Percentiles rank a stretch among this genome's conserved stretches.
Evolutionary conservation across 1,284 basidiomycete species (phyloP).

Genomic region (Ceratobasidium sp.): DNA sequence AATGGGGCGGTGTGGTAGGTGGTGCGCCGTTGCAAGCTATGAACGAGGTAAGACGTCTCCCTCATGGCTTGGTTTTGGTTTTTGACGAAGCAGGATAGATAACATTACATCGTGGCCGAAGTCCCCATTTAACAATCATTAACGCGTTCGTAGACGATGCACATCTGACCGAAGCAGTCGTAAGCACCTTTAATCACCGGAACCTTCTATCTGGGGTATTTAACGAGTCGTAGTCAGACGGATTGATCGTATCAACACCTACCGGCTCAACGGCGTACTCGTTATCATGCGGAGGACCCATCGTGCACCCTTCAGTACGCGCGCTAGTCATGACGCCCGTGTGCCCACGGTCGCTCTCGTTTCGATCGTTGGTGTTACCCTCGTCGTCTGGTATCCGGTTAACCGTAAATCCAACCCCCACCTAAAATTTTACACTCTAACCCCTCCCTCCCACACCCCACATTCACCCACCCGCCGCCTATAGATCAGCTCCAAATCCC

Average conservation of each 20-base stretch:
- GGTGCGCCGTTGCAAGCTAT: slow-evolving; percentile 92
- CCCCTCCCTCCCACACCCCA: background rate
- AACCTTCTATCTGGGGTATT: background rate
- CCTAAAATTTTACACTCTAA: background rate
- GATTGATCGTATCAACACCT: slow-evolving; percentile 94
- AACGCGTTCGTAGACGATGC: slow-evolving; percentile 97
- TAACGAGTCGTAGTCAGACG: slow-evolving; percentile 78
- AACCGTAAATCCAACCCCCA: slow-evolving; percentile 68
- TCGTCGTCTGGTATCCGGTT: slow-evolving; percentile 84
- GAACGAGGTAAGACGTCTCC: slow-evolving; percentile 80
- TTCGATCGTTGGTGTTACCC: slow-evolving; percentile 92
- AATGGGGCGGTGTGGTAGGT: slow-evolving; percentile 26
- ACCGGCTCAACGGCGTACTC: slow-evolving; percentile 98
- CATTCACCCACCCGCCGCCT: background rate
- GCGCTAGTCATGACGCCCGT: slow-evolving; percentile 95
- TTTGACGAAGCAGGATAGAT: too few species aligned
- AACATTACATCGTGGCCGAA: slow-evolving; percentile 91
- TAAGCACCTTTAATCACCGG: slow-evolving; percentile 63
- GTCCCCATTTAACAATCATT: slow-evolving; percentile 93
- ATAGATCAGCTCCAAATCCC: slow-evolving; percentile 87
- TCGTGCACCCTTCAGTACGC: slow-evolving; percentile 93
- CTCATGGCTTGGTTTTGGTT: too few species aligned
- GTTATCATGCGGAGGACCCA: slow-evolving; percentile 94
- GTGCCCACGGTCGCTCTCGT: slow-evolving; percentile 92
- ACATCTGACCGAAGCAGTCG: slow-evolving; percentile 95